Percentiles rank a stretch among this genome's conserved stretches.
phyloP scores from a whole-genome alignment of 441 rosid species.

The Omphalea diandra region DNA sequence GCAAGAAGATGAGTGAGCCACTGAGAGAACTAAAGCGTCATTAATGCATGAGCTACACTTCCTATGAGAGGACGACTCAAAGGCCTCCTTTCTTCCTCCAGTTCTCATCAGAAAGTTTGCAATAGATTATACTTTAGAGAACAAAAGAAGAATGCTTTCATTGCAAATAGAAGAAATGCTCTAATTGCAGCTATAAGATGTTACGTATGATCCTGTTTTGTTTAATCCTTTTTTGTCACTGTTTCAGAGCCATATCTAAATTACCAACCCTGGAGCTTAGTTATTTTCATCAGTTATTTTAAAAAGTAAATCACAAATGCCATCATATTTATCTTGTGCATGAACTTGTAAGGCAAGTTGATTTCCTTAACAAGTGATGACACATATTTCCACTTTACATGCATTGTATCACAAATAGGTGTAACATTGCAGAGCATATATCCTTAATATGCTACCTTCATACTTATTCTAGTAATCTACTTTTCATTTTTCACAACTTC shows the following conservation, averaged over 20 bases:
- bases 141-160: not conserved
- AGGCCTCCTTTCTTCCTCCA: not conserved
- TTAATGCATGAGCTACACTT: not conserved
- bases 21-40: not conserved
- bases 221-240: not conserved
- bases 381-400: not conserved
- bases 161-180: not conserved
- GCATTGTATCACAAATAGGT: not conserved
- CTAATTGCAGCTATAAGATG: not conserved
- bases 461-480: not conserved
- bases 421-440: not conserved
- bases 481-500: not conserved
- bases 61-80: too few relatives aligned
- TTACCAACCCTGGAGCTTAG: not conserved
- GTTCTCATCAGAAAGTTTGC: not conserved
- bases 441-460: not conserved
- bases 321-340: not conserved
- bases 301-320: not conserved
- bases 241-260: not conserved
- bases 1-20: not conserved
- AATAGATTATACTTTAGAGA: not conserved
- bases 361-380: not conserved
- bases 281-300: not conserved
- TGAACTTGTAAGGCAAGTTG: not conserved
- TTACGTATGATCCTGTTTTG: not conserved